phyloP scores from a whole-genome alignment of 2,329 filamentous ascomycete species.

The Aspergillus sclerotialis region DNA sequence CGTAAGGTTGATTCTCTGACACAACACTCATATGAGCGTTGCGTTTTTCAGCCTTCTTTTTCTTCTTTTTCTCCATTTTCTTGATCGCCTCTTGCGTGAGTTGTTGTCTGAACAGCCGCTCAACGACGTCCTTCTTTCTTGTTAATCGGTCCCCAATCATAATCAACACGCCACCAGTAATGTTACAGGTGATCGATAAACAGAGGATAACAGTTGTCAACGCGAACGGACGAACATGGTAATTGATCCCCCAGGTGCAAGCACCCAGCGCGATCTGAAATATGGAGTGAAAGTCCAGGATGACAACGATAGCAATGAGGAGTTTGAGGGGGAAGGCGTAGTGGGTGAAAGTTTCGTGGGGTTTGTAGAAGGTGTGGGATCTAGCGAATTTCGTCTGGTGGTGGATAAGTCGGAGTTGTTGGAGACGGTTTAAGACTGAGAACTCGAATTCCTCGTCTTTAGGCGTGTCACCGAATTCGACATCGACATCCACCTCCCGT shows the following conservation, averaged over 20 bases:
- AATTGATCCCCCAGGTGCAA: slow-evolving; percentile 71
- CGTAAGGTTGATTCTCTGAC: slow-evolving; percentile 7
- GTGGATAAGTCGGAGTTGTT: slow-evolving; percentile 64
- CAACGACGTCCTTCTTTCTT: slow-evolving; percentile 77
- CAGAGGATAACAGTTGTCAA: slow-evolving; percentile 76
- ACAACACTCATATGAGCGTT: slow-evolving; percentile 12
- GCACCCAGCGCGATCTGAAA: slow-evolving; percentile 74
- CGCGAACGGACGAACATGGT: slow-evolving; percentile 60
- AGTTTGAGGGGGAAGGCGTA: slow-evolving; percentile 68
- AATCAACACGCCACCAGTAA: slow-evolving; percentile 69
- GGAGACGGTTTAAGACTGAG: slow-evolving; percentile 57
- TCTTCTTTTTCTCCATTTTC: slow-evolving; percentile 46
- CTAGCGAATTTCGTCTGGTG: slow-evolving; percentile 75
- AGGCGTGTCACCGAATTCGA: slow-evolving; percentile 36
- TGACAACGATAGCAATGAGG: slow-evolving; percentile 68
- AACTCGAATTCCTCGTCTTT: slow-evolving; percentile 47
- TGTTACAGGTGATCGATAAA: slow-evolving; percentile 70
- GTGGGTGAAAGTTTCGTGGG: slow-evolving; percentile 77
- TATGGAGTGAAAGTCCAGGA: slow-evolving; percentile 72
- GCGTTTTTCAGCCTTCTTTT: slow-evolving; percentile 28
- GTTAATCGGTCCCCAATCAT: slow-evolving; percentile 68
- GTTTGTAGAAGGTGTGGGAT: slow-evolving; percentile 83
- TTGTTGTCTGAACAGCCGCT: slow-evolving; percentile 68
- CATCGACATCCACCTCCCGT: slow-evolving; percentile 36
- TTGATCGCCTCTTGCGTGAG: slow-evolving; percentile 61